Evolutionary conservation across 225 moss, liverwort and hornwort genomes (phyloP), one percentile per base, ranked within the genome.

Genomic region (Sphagnum tenellum): DNA sequence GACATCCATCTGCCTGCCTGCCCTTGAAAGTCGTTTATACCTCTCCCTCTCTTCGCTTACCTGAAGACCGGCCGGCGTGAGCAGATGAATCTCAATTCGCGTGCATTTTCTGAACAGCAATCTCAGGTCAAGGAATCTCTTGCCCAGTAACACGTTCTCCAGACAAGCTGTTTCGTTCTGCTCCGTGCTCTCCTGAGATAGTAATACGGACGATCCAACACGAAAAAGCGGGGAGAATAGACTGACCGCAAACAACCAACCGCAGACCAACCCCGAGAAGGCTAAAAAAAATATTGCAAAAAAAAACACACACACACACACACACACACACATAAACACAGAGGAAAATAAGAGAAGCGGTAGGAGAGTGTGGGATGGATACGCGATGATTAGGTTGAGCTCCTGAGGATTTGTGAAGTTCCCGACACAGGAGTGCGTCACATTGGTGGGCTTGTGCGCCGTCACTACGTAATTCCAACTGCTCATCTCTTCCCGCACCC

Each of bases 381-480:
- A 99, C 98, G 98, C 90, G 62, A 99, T 90, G 44, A 99, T 93
- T 49, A 99, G 89, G 76, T 99, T 99, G 69, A 99, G 88, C 89
- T 93, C 98, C 67, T 80, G 80, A 58, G 93, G 82, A 70, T 90
- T 88, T 66, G 98, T 99, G 84, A 99, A 99, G 76, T 99, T 88
- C 0, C 98, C 98, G 29, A 99, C 98, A 77, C 98, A 99, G 60
- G 98, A 99, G 79, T 99, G 98, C 67, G 98, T 99, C 82, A 99
- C 98, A 85, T 99, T 99, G 58, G 98, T 99, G 13, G 98, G 98
- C 89, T 93, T 99, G 87, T 93, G 98, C 65, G 98, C 98, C 89
- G 98, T 99, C 70, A 99, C 98, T 68, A 99, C 98, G 80, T 99
- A 99, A 75, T 99, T 99, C 90, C 93, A 99, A 79, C 90, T 90